Evolutionary conservation across 768 basidiomycete species (phyloP), one percentile per base, ranked within the genome.

Genomic region (Leccinum truebloodii): DNA sequence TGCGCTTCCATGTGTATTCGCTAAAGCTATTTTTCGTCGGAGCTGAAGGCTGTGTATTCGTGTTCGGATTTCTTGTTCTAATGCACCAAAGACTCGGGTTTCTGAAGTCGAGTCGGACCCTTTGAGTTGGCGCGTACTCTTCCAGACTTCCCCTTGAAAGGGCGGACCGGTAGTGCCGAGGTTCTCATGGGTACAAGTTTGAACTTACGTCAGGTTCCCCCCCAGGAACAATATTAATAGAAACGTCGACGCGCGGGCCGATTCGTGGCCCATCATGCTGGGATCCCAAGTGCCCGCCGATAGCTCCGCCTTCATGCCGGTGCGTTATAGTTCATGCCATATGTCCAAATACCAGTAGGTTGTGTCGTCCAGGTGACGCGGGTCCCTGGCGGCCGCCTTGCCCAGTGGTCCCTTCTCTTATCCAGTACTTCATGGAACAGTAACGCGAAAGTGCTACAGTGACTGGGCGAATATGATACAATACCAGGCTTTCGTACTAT

Each of bases 381-480:
- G n/a, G 41, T 44, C 12, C 20, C 44, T 46, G 44, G 20, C 44
- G 44, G 44, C 44, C 44, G 44, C 20, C 44, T 46, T 46, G 20
- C 20, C 5, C 34, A 35, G 13, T 12, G 44, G 10, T 18, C 39
- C 39, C 39, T 41, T 39, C 41, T n/a, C 39, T 41, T n/a, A 41
- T 10, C n/a, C n/a, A 30, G 30, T 41, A n/a, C 41, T n/a, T 44
- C n/a, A 44, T 44, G 18, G 44, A 44, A 12, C 10, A 13, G 2
- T 46, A 13, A 46, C 12, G n/a, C 41, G 41, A 44, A 5, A n/a
- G n/a, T 44, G 41, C 22, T 12, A 13, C 35, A 35, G 8, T 26
- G 3, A n/a, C 37, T 13, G 9, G 20, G 30, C 54, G 46, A 54
- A 35, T 50, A 14, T 48, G 34, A 55, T 64, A 51, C 66, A 55